These are phyloP conservation scores for Hibiscus mutabilis DNA, from an alignment of 345 rosid genomes.

Conservation along the genomic window DNA sequence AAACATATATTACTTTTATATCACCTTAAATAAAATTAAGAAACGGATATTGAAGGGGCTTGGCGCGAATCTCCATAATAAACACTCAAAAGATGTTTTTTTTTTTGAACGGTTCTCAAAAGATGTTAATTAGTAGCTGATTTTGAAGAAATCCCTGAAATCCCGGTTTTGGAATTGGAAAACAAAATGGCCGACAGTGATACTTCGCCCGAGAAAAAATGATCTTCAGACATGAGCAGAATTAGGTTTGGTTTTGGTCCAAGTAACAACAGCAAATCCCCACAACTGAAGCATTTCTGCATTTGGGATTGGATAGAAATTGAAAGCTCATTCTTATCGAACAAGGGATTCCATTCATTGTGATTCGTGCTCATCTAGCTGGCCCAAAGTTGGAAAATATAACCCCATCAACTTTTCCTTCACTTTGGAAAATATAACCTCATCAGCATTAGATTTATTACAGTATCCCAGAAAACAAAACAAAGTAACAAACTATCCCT, in stretches of 20 bases:
- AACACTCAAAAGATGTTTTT: too few species aligned
- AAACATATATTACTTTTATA: too few species aligned
- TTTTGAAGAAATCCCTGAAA: neutral
- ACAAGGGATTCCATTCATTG: neutral
- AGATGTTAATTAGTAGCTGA: neutral
- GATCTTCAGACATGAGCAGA: too few species aligned
- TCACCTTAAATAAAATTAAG: neutral
- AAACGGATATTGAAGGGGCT: neutral
- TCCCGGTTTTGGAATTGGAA: neutral
- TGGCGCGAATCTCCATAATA: neutral
- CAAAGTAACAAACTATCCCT: neutral
- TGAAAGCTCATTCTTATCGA: neutral
- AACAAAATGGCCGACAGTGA: neutral
- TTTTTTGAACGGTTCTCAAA: too few species aligned
- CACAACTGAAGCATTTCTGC: neutral
- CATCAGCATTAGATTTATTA: too few species aligned
- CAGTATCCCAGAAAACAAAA: too few species aligned
- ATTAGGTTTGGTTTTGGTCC: too few species aligned
- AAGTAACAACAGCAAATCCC: too few species aligned
- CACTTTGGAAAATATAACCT: neutral
- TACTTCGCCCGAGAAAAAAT: neutral
- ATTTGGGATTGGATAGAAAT: too few species aligned
- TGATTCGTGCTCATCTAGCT: too few species aligned
- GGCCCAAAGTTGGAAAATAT: neutral
- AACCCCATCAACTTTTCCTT: neutral